Evolutionary conservation across 495 filamentous ascomycete genomes (phyloP).

Genomic region (Cudoniella acicularis): DNA sequence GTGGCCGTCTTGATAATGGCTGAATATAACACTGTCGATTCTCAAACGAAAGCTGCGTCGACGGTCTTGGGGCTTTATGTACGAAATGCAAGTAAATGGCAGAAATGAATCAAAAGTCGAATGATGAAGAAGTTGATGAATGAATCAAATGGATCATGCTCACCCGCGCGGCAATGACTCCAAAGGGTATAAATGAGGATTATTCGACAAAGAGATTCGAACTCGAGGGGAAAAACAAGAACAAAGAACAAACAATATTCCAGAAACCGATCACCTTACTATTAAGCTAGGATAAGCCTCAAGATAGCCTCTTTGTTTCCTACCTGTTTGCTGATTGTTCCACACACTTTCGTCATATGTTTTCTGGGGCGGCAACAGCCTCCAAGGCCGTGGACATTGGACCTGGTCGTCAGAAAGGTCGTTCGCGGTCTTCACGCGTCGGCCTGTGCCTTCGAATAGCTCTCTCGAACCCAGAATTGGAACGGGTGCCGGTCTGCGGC

Average conservation of each 20-base stretch:
- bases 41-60: neutral
- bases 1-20: neutral
- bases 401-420: neutral
- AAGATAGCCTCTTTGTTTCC: constrained; percentile 11
- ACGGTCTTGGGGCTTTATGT: neutral
- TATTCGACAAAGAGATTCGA: constrained; percentile 7
- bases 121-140: neutral
- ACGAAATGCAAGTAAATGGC: neutral
- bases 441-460: constrained; percentile 27
- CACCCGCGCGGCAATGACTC: neutral
- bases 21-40: neutral
- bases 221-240: constrained; percentile 5
- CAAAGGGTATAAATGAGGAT: neutral
- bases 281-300: neutral
- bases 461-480: constrained; percentile 12
- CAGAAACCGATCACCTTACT: constrained; percentile 10
- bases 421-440: constrained; percentile 8
- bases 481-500: neutral
- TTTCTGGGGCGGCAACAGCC: neutral
- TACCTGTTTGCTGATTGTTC: constrained; percentile 7
- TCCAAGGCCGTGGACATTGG: neutral
- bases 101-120: neutral
- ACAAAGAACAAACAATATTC: constrained; percentile 16
- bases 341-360: constrained; percentile 16
- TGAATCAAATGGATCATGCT: neutral